These are phyloP conservation scores for Trichoderma reesei DNA, from an alignment of 495 filamentous ascomycete genomes.

Conservation along the genomic window DNA sequence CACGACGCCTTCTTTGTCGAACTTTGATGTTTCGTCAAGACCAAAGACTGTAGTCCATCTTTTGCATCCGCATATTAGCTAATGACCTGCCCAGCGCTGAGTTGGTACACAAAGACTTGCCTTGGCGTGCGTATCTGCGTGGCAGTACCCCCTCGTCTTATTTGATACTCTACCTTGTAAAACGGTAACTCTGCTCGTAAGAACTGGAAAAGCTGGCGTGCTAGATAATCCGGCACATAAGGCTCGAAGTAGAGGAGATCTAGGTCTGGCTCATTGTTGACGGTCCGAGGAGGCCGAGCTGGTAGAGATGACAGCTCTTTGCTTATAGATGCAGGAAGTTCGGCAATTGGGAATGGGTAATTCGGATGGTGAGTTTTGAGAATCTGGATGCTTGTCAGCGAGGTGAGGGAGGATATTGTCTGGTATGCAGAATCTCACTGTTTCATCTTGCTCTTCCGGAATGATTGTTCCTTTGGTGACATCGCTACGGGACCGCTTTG, in stretches of 20 bases:
- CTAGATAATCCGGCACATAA: conserved; percentile 42
- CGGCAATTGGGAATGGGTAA: conserved; percentile 54
- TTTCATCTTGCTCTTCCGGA: background rate
- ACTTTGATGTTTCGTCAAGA: conserved; percentile 49
- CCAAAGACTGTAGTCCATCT: conserved; percentile 60
- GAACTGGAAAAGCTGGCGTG: conserved; percentile 53
- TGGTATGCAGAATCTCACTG: too few species aligned
- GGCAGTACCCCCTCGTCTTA: conserved; percentile 47
- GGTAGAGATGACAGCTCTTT: conserved; percentile 22
- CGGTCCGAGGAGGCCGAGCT: conserved; percentile 26
- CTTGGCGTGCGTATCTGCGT: conserved; percentile 57
- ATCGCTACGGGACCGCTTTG: conserved; percentile 26
- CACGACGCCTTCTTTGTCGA: conserved; percentile 29
- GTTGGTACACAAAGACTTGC: conserved; percentile 10
- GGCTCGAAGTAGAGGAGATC: conserved; percentile 61
- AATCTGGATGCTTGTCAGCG: background rate
- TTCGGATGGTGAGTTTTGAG: conserved; percentile 37
- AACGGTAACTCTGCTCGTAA: conserved; percentile 55
- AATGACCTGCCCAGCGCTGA: background rate
- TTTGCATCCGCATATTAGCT: background rate
- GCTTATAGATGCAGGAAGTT: conserved; percentile 35
- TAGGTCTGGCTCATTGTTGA: conserved; percentile 54
- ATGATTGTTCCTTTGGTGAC: background rate
- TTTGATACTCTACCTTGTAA: conserved; percentile 62
- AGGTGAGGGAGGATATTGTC: too few species aligned